Conservation (phyloP, 208 protist species). For the Crithidia sp. region DNA sequence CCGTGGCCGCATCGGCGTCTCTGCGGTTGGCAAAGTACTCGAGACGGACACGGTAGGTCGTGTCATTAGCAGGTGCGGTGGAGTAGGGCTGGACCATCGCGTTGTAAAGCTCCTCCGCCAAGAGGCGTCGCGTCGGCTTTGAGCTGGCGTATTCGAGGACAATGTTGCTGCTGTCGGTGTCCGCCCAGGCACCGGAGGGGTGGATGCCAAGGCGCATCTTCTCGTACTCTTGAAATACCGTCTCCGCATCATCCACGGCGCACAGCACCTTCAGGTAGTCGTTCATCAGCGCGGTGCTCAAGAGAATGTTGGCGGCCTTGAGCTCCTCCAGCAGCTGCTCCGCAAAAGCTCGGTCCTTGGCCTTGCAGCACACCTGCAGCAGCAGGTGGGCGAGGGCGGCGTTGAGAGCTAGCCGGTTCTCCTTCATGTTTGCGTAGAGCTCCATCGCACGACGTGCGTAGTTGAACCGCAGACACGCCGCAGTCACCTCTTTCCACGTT, state of each 20-base stretch:
- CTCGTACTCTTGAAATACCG: constrained; percentile 53
- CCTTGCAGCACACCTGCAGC: constrained; percentile 52
- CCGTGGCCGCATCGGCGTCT: constrained; percentile 40
- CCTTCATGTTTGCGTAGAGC: constrained; percentile 54
- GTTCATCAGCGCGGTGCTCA: constrained; percentile 77
- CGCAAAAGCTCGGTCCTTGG: constrained; percentile 49
- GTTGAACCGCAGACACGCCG: constrained; percentile 50
- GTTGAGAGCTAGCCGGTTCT: constrained; percentile 38
- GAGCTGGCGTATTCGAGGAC: constrained; percentile 53
- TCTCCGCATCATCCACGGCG: constrained; percentile 40
- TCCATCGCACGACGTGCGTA: constrained; percentile 45
- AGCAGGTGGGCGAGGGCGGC: constrained; percentile 58
- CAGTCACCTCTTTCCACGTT: constrained; percentile 77
- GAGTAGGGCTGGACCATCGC: constrained; percentile 37
- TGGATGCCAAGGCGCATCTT: constrained; percentile 79
- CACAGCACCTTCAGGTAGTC: constrained; percentile 78
- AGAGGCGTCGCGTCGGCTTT: constrained; percentile 24
- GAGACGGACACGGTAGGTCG: constrained; percentile 78
- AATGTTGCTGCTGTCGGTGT: constrained; percentile 82
- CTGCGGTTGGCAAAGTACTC: constrained; percentile 35
- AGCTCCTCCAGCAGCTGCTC: constrained; percentile 63
- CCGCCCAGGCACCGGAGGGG: constrained; percentile 53
- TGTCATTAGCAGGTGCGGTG: constrained; percentile 55
- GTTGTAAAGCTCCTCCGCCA: constrained; percentile 24
- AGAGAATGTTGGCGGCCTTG: constrained; percentile 33